These are phyloP conservation scores for Saccharomycopsis javanensis DNA, from an alignment of 805 yeast species.

Conservation along the genomic window DNA sequence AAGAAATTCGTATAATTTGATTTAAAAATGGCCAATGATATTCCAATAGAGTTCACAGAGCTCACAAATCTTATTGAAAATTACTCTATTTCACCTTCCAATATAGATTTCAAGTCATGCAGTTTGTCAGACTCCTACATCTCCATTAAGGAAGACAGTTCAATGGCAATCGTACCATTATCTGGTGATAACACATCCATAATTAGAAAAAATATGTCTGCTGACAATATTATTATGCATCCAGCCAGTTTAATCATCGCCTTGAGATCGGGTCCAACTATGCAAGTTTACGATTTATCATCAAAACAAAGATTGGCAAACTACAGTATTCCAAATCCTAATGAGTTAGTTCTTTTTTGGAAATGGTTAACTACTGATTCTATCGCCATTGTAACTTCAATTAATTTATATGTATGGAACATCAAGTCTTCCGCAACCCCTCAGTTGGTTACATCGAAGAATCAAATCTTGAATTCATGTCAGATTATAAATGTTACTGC, in stretches of 20 bases:
- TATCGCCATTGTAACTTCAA: constrained; percentile 78
- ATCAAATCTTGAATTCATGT: constrained; percentile 62
- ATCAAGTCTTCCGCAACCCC: constrained; percentile 80
- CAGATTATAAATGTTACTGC: constrained; percentile 88
- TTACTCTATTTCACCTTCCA: constrained; percentile 53
- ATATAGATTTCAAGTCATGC: constrained; percentile 86
- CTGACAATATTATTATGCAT: constrained; percentile 96
- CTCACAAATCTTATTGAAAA: constrained; percentile 59
- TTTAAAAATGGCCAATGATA: constrained; percentile 34
- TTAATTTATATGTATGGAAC: constrained; percentile 70
- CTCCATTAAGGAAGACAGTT: constrained; percentile 53
- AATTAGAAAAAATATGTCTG: constrained; percentile 84
- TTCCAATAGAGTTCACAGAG: constrained; percentile 96
- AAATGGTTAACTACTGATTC: constrained; percentile 71
- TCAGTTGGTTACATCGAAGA: constrained; percentile 68
- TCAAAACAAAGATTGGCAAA: constrained; percentile 85
- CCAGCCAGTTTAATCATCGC: constrained; percentile 85
- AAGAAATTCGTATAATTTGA: neutral
- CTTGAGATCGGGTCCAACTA: constrained; percentile 91
- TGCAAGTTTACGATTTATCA: constrained; percentile 87
- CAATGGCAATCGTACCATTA: constrained; percentile 91
- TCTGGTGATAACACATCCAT: constrained; percentile 54
- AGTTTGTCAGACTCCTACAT: constrained; percentile 88
- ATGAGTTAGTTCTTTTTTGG: constrained; percentile 67
- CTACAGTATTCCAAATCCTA: constrained; percentile 71